Conservation (phyloP, 1,139 yeast genomes). For the Pichia sp. region DNA sequence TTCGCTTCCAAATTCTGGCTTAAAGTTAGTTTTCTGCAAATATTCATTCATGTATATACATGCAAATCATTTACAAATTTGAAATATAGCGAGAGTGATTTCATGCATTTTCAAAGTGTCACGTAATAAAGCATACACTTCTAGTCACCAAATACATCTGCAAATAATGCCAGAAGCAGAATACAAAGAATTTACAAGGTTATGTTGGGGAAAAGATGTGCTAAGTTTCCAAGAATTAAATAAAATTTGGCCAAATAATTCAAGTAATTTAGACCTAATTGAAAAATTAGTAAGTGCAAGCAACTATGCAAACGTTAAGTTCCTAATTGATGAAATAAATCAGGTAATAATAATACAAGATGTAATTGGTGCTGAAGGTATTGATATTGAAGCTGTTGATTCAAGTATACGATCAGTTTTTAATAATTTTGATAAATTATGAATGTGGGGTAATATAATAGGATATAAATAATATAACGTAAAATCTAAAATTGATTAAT, state of each 20-base stretch:
- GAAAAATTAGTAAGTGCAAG: neutral
- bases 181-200: neutral
- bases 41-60: too few species aligned
- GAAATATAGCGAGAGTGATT: too few species aligned
- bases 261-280: neutral
- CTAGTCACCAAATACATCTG: neutral
- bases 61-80: too few species aligned
- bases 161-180: neutral
- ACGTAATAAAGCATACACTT: too few species aligned
- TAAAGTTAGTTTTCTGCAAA: too few species aligned
- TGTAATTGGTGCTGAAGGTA: neutral
- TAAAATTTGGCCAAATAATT: neutral
- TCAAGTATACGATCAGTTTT: neutral
- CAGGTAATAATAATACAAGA: neutral
- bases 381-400: neutral
- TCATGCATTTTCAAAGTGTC: too few species aligned
- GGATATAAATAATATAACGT: neutral
- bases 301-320: neutral
- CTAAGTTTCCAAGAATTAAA: constrained; percentile 2
- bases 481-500: too few species aligned
- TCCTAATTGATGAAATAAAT: neutral
- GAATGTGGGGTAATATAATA: neutral
- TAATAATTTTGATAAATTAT: neutral
- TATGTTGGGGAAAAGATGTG: neutral
- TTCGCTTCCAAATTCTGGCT: too few species aligned